A percentile compares a stretch with the other conserved stretches of the same genome.
Conservation (phyloP, 306 rosid genomes). For the Acacia crassicarpa region DNA sequence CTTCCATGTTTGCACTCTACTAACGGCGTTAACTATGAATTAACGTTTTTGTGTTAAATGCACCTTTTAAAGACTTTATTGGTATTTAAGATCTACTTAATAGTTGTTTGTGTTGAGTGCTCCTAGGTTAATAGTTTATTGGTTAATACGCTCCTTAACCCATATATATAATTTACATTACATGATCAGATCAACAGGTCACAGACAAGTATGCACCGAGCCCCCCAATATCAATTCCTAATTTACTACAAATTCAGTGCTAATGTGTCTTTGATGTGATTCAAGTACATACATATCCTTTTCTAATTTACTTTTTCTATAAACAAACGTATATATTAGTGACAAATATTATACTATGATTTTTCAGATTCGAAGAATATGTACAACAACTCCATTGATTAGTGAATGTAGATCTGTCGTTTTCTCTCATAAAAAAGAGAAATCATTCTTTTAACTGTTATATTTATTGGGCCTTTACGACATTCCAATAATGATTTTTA, state of each 20-base stretch:
- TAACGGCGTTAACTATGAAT: no score
- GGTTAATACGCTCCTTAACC: no score
- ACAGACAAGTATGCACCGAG: slow-evolving; percentile 1
- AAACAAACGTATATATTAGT: not conserved
- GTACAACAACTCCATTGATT: not conserved
- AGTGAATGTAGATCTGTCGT: not conserved
- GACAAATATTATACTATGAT: not conserved
- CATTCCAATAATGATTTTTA: not conserved
- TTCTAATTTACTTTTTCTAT: not conserved
- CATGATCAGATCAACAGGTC: no score
- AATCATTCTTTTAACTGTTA: not conserved
- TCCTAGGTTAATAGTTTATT: no score
- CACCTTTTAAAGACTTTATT: no score
- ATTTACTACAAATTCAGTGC: not conserved
- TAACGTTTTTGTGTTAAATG: no score
- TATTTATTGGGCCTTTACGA: not conserved
- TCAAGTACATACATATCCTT: not conserved
- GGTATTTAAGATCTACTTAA: no score
- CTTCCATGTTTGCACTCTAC: no score
- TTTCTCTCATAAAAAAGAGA: not conserved
- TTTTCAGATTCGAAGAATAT: not conserved
- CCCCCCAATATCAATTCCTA: not conserved
- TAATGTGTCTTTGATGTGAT: not conserved
- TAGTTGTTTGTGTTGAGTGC: no score
- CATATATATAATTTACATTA: no score